Base-by-base conservation (phyloP, 352 stramenopile species). In the Globisporangium sylvaticum region DNA sequence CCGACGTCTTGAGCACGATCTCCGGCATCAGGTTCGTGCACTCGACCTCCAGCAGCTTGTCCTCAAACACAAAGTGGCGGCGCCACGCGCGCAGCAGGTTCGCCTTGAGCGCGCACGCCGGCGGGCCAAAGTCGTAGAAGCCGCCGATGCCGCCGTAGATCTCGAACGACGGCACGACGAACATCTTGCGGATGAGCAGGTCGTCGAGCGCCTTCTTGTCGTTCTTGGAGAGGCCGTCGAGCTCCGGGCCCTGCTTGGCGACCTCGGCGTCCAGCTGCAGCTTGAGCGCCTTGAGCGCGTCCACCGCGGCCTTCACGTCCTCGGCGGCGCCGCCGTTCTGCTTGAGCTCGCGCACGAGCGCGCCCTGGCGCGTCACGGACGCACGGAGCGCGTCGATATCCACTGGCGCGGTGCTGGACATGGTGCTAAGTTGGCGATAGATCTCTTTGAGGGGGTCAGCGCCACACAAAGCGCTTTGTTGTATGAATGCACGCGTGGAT, bases 31-130 rank as follows among this genome's bases (percentile, higher is more conserved):
- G 85, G 75, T 98, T 98, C 9, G 97, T 99, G 79, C 97, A 99
- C 78, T 99, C 97, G 71, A 99, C 97, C 76, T 99, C 97, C 22
- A 99, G 89, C 89, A 99, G 97, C 70, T 96, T 97, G 84, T 99
- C 97, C 32, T 96, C 81, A 48, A 99, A 91, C 39, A 99, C 95
- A 77, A 99, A 99, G 81, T 99, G 97, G 67, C 97, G 94, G 64
- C 97, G 93, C 98, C 98, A 99, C 31, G 91, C 75, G 73, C 91
- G 84, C 62, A 99, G 79, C 67, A 99, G 85, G 71, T 99, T 99
- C 69, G 95, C 94, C 79, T 99, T 98, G 55, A 99, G 78, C 54
- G 93, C 91, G 71, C 92, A 98, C 9, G 94, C 96, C 6, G 96
- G 94, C 62, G 97, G 97, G 37, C 98, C 97, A 69, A 99, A 97